These are phyloP conservation scores for Cordyceps javanica DNA, from an alignment of 2,329 filamentous ascomycete species.

Conservation along the genomic window DNA sequence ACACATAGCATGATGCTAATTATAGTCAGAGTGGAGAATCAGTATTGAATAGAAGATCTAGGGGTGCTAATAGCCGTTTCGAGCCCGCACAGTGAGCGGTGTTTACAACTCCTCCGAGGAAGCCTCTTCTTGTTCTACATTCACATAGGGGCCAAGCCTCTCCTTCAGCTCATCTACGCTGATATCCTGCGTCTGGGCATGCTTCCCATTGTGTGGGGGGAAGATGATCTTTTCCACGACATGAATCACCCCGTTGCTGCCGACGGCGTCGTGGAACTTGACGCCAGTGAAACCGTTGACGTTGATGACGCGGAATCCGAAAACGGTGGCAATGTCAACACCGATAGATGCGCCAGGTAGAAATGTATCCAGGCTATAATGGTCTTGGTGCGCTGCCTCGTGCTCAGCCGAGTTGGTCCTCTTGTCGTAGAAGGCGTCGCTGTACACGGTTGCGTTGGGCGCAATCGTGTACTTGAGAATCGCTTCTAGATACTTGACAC, in stretches of 20 bases:
- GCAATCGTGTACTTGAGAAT: conserved; percentile 75
- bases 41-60: background rate
- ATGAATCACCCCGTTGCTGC: conserved; percentile 77
- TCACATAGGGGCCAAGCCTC: conserved; percentile 20
- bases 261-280: conserved; percentile 61
- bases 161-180: conserved; percentile 15
- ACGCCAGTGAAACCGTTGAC: conserved; percentile 70
- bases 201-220: conserved; percentile 53
- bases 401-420: conserved; percentile 23
- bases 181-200: conserved; percentile 9
- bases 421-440: conserved; percentile 66
- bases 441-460: conserved; percentile 70
- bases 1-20: too few species aligned
- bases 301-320: conserved; percentile 63
- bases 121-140: background rate
- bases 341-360: conserved; percentile 59
- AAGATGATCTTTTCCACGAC: conserved; percentile 67
- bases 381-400: conserved; percentile 32
- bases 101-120: background rate
- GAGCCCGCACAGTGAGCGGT: background rate
- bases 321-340: conserved; percentile 64
- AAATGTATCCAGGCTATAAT: conserved; percentile 68
- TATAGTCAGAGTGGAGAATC: background rate
- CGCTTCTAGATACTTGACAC: conserved; percentile 69
- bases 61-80: too few species aligned